Conservation (phyloP, 2,329 filamentous ascomycete species). For the Helotiales sp. region DNA sequence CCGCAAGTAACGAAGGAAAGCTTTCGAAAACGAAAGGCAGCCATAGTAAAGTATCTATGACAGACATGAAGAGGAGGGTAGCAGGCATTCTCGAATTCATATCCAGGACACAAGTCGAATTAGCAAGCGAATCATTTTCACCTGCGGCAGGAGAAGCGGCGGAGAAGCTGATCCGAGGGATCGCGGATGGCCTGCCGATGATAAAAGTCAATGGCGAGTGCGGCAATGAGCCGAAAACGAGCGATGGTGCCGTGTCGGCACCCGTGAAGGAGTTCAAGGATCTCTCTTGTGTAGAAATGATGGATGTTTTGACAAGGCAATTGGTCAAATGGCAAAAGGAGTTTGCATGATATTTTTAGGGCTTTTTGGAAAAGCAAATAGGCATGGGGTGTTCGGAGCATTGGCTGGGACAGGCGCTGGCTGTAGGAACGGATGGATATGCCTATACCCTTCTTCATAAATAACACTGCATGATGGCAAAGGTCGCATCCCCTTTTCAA, state of each 20-base stretch:
- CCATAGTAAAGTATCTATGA: constrained; percentile 71
- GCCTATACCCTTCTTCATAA: constrained; percentile 5
- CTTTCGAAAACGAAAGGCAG: constrained; percentile 35
- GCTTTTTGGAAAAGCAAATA: neutral
- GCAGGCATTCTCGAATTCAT: constrained; percentile 88
- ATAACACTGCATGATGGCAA: neutral
- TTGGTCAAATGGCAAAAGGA: constrained; percentile 40
- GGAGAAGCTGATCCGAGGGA: constrained; percentile 35
- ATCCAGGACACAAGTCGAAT: constrained; percentile 81
- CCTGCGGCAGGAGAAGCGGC: constrained; percentile 41
- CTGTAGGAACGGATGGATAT: neutral
- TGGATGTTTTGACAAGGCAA: constrained; percentile 41
- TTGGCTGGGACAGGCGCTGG: neutral
- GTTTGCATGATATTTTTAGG: constrained; percentile 26
- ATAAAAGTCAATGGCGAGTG: constrained; percentile 40
- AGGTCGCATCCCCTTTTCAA: neutral
- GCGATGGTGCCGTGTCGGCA: constrained; percentile 27
- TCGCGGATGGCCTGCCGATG: constrained; percentile 36
- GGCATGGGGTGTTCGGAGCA: neutral
- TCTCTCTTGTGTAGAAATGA: constrained; percentile 51
- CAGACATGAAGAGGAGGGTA: constrained; percentile 83
- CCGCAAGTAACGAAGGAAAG: constrained; percentile 38
- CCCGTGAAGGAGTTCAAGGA: constrained; percentile 65
- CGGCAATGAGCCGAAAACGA: constrained; percentile 34
- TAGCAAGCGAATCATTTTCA: constrained; percentile 63